Conservation (phyloP, 768 basidiomycete genomes). For the Amanita polypyramis region DNA sequence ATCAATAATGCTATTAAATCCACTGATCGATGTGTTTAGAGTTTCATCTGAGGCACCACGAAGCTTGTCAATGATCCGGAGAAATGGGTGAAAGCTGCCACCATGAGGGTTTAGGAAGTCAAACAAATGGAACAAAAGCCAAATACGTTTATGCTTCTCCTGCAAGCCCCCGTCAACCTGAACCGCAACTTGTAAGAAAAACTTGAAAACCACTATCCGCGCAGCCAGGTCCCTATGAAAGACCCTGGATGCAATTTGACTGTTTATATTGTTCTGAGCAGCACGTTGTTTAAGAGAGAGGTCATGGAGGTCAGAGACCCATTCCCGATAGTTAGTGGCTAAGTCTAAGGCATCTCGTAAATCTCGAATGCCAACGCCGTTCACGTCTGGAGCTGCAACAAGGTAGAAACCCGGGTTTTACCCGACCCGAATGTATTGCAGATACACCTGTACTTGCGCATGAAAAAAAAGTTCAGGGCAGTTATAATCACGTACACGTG, state of each 20-base stretch:
- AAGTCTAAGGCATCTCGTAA: conserved; percentile 1
- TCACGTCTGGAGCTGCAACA: conserved; percentile 4
- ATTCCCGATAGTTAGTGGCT: conserved; percentile 1
- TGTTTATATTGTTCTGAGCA: conserved; percentile 3
- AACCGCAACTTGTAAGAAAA: conserved; percentile 11
- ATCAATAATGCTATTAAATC: conserved; percentile 6
- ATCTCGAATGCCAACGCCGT: conserved; percentile 10
- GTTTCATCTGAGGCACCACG: conserved; percentile 9
- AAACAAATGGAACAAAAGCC: conserved; percentile 12
- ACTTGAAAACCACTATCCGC: conserved; percentile 11
- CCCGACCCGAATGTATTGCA: conserved; percentile 13
- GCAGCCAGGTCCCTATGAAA: conserved; percentile 10
- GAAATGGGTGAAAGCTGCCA: conserved; percentile 10
- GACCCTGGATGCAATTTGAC: conserved; percentile 9
- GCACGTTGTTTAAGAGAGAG: conserved; percentile 1
- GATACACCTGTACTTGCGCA: conserved; percentile 8
- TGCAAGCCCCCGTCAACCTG: conserved; percentile 7
- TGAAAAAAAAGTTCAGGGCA: conserved; percentile 6
- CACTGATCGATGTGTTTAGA: conserved; percentile 9
- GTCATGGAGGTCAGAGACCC: conserved; percentile 1
- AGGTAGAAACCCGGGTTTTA: conserved; percentile 13
- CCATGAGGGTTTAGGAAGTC: conserved; percentile 2
- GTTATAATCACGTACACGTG: conserved; percentile 9
- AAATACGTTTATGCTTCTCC: conserved; percentile 12
- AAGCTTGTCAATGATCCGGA: conserved; percentile 10